Conservation (phyloP, 2,329 filamentous ascomycete species). For the Alternaria gaisen region DNA sequence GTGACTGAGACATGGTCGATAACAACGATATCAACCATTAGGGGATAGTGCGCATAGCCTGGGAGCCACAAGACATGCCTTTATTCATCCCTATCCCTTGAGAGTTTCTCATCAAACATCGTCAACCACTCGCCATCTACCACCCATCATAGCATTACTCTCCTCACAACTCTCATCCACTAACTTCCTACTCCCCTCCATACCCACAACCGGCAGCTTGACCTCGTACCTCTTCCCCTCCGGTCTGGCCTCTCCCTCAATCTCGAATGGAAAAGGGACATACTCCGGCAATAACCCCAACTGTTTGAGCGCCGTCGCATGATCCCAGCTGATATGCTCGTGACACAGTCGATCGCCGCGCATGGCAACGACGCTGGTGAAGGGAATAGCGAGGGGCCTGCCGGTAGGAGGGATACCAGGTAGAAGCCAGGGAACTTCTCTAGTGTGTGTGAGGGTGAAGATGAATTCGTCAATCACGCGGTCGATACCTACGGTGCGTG, state of each 20-base stretch:
- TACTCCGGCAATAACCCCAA: slow-evolving; percentile 71
- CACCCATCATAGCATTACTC: slow-evolving; percentile 66
- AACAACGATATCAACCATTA: no score
- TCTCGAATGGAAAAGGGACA: slow-evolving; percentile 63
- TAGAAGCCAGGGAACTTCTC: slow-evolving; percentile 46
- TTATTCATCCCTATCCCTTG: no score
- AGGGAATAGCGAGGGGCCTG: slow-evolving; percentile 63
- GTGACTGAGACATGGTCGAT: no score
- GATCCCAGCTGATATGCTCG: slow-evolving; percentile 77
- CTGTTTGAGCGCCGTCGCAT: slow-evolving; percentile 69
- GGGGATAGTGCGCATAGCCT: no score
- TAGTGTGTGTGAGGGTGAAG: slow-evolving; percentile 47
- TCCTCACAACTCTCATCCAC: slow-evolving; percentile 58
- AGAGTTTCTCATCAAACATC: slow-evolving; percentile 20
- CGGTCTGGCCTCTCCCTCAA: slow-evolving; percentile 43
- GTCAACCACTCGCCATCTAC: slow-evolving; percentile 40
- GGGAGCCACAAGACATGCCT: no score
- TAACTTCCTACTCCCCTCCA: slow-evolving; percentile 63
- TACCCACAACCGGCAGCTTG: slow-evolving; percentile 67
- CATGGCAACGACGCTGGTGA: slow-evolving; percentile 72
- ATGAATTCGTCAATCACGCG: slow-evolving; percentile 61
- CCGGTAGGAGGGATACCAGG: slow-evolving; percentile 47
- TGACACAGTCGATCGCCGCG: slow-evolving; percentile 74
- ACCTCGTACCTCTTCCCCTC: slow-evolving; percentile 64
- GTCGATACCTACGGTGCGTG: slow-evolving; percentile 75